Evolutionary conservation across 345 rosid genomes (phyloP).

Genomic region (Mangifera indica): DNA sequence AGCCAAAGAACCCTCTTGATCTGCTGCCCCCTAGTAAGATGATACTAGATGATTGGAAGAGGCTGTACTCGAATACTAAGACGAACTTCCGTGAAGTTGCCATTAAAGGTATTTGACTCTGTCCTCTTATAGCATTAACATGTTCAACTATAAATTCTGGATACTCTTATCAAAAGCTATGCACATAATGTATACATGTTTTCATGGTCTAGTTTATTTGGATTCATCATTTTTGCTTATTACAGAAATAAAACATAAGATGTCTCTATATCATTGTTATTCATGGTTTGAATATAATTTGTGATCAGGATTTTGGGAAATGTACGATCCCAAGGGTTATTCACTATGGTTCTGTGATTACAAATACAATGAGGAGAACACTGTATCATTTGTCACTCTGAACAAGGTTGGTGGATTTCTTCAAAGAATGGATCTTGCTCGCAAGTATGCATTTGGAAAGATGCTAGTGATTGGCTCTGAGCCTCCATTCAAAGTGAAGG

Average conservation of each 20-base stretch:
- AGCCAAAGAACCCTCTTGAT: constrained; percentile 92
- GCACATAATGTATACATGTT: no score
- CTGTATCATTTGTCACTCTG: constrained; percentile 77
- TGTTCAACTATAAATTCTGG: background rate
- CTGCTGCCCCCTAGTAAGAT: constrained; percentile 88
- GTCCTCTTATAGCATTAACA: no score
- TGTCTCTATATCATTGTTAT: no score
- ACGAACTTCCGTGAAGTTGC: constrained; percentile 96
- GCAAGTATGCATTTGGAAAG: constrained; percentile 95
- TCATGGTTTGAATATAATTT: no score
- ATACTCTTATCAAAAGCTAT: background rate
- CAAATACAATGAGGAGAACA: constrained; percentile 96
- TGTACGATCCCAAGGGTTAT: constrained; percentile 98
- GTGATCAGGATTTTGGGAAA: constrained; percentile 93
- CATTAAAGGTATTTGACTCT: constrained; percentile 56
- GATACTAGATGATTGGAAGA: constrained; percentile 97
- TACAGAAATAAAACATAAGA: no score
- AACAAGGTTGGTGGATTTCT: constrained; percentile 97
- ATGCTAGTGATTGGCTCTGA: constrained; percentile 80
- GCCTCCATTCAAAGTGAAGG: constrained; percentile 91
- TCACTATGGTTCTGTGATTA: constrained; percentile 97
- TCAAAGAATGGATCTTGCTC: constrained; percentile 92
- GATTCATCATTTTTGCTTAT: background rate
- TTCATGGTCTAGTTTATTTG: background rate
- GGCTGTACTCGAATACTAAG: constrained; percentile 95